Evolutionary conservation across 2,329 filamentous ascomycete species (phyloP), one percentile per base, ranked within the genome.

Genomic region (Botryotinia narcissicola): DNA sequence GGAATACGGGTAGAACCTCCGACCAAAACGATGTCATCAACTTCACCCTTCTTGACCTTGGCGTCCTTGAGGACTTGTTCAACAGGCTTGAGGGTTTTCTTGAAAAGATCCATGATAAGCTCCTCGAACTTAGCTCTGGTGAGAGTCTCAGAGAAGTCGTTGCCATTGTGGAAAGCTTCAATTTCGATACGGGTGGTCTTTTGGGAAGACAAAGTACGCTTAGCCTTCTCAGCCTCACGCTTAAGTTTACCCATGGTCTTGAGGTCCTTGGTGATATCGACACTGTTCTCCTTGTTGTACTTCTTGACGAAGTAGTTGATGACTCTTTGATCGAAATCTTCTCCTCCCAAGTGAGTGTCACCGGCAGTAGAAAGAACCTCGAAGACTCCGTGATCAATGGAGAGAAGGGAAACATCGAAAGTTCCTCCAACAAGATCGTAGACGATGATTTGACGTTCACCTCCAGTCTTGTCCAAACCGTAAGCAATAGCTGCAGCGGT

Each of bases 231-330:
- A 80, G 96, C 95, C 86, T 98, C 96, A 81, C 96, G 95, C 93
- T 98, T 98, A 80, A 99, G 90, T 88, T 98, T 99, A 87, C 95
- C 94, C 95, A 98, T 98, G 78, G 95, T 92, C 93, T 98, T 98
- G 78, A 92, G 86, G 82, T 98, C 94, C 88, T 97, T 97, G 86
- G 91, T 93, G 83, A 98, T 90, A 80, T 99, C 94, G 79, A 97
- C 94, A 80, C 85, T 86, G 88, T 98, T 89, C 90, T 98, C 96
- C 92, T 98, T 98, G 92, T 98, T 98, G 91, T 97, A 98, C 80
- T 89, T 87, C 92, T 98, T 98, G 87, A 92, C 91, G 83, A 98
- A 94, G 90, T 95, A 89, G 88, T 93, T 94, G 87, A 98, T 97
- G 84, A 98, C 89, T 83, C 95, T 92, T 89, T 98, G 94, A 84